Evolutionary conservation across 805 yeast species (phyloP), one percentile per base, ranked within the genome.

Genomic region (Yarrowia deformans): DNA sequence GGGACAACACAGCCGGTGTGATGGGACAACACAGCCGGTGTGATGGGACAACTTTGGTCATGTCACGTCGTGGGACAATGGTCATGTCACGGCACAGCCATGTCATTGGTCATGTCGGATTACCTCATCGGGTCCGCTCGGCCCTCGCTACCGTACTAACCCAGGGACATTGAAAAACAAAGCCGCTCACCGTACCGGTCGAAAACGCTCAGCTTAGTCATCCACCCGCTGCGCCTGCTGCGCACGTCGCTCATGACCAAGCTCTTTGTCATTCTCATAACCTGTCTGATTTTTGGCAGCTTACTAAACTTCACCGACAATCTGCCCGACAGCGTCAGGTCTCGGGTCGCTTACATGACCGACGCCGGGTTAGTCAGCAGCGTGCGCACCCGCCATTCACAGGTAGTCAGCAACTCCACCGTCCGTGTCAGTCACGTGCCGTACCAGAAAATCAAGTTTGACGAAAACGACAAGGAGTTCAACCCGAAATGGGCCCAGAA

Each of bases 401-500:
- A 4, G n/a, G 4, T 7, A n/a, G 16, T 19, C 37, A 13, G 19
- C 37, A 55, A 40, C 48, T 16, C 23, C 46, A 14, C 61, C 2
- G 35, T 14, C 14, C 13, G 19, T 1, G 18, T 18, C 42, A n/a
- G 43, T 12, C 14, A 29, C 19, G 13, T 39, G 3, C 35, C 19
- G 0, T 29, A 29, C 16, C 13, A 42, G 9, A 13, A 34, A 1
- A 18, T 45, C 52, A 43, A 60, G 13, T 60, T 18, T 39, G 35
- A 8, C 8, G 42, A 60, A 19, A 60, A 63, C 18, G 56, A 63
- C 4, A 39, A 18, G 19, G 55, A 49, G 7, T 63, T 63, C 56
- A 49, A 48, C 37, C 56, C 68, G 12, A 48, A 63, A 16, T 63
- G 48, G 48, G 68, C 56, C 23, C 45, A 48, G 23, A 39, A 49